Evolutionary conservation across 2,329 filamentous ascomycete genomes (phyloP).

Genomic region (Drechslerella coelobrocha): DNA sequence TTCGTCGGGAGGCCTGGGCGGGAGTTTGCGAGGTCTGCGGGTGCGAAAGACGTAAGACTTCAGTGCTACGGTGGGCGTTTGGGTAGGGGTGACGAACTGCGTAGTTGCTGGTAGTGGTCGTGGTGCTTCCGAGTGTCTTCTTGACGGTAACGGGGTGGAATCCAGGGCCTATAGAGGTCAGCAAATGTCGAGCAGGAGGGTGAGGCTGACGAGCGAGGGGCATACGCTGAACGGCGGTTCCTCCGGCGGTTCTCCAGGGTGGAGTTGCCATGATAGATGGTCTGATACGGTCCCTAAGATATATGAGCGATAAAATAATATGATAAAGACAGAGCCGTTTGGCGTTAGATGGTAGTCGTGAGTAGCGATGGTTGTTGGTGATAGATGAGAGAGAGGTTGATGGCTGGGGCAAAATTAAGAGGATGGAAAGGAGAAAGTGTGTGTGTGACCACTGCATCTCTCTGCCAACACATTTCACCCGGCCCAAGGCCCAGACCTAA

Average conservation of each 20-base stretch:
- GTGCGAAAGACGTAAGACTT: slow-evolving; percentile 16
- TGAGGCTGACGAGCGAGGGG: neutral
- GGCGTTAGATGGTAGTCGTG: neutral
- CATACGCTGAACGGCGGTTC: slow-evolving; percentile 45
- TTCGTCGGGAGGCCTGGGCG: slow-evolving; percentile 21
- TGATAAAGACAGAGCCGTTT: slow-evolving; percentile 49
- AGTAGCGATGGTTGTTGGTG: slow-evolving; percentile 3
- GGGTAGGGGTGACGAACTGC: slow-evolving; percentile 25
- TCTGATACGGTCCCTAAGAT: slow-evolving; percentile 36
- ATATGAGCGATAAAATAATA: slow-evolving; percentile 22
- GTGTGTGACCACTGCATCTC: no score
- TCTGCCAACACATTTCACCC: no score
- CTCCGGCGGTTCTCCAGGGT: slow-evolving; percentile 40
- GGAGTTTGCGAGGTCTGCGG: slow-evolving; percentile 22
- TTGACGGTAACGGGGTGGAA: slow-evolving; percentile 41
- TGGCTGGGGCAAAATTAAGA: no score
- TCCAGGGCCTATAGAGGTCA: slow-evolving; percentile 35
- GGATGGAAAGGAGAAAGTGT: no score
- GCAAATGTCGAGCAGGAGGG: neutral
- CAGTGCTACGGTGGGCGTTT: slow-evolving; percentile 10
- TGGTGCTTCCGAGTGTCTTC: slow-evolving; percentile 36
- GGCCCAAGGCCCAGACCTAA: no score
- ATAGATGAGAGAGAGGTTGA: no score
- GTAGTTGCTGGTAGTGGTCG: slow-evolving; percentile 5
- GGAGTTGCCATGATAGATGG: slow-evolving; percentile 39